phyloP scores from a whole-genome alignment of 805 yeast genomes.

The Tetrapisispora pingtungensis region DNA sequence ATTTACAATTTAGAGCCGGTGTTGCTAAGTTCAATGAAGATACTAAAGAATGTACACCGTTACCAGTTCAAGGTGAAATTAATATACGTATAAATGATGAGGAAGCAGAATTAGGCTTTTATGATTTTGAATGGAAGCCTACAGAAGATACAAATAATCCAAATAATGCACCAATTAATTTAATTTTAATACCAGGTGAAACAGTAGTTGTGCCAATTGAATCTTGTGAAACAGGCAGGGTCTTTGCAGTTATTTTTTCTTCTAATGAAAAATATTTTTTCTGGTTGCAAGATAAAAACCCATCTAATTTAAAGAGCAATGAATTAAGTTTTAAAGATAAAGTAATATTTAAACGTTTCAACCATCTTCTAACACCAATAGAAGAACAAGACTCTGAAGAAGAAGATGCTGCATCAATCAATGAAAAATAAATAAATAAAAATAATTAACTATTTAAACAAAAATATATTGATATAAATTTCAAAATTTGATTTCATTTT shows the following conservation, averaged over 20 bases:
- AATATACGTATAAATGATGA: constrained; percentile 26
- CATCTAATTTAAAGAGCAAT: constrained; percentile 37
- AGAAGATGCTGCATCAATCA: constrained; percentile 5
- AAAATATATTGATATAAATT: no score
- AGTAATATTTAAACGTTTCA: constrained; percentile 40
- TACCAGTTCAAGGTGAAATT: constrained; percentile 43
- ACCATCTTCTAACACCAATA: constrained; percentile 35
- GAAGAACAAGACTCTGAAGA: constrained; percentile 15
- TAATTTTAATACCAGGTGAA: constrained; percentile 76
- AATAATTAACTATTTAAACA: not conserved
- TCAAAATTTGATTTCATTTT: no score
- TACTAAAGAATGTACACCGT: constrained; percentile 45
- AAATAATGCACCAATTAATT: constrained; percentile 26
- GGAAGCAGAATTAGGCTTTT: constrained; percentile 25
- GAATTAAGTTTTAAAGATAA: constrained; percentile 51
- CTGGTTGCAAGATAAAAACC: constrained; percentile 70
- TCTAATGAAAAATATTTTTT: constrained; percentile 47
- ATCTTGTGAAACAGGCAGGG: constrained; percentile 68
- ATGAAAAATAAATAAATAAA: constrained; percentile 2
- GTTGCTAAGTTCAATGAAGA: constrained; percentile 49
- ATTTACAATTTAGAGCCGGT: constrained; percentile 43
- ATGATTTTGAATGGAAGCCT: constrained; percentile 29
- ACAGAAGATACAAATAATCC: constrained; percentile 22
- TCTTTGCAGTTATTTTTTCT: constrained; percentile 57
- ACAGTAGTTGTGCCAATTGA: constrained; percentile 62